Base-by-base conservation (phyloP, 192 early-diverging fungal genomes). In the Coemansia sp. region DNA sequence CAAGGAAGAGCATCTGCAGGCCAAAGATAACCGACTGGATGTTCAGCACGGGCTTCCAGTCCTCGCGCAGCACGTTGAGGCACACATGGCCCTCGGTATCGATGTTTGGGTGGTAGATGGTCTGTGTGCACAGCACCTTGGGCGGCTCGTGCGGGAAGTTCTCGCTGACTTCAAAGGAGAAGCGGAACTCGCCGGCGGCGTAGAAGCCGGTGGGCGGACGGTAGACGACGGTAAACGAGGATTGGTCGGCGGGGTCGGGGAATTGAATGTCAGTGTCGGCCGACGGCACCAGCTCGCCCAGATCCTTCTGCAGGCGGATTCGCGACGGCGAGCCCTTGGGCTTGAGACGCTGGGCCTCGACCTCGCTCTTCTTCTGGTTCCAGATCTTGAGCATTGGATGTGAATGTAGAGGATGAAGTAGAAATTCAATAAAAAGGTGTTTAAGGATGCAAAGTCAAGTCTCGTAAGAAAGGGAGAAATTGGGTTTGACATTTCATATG, bases 41-140 rank as follows among this genome's bases (percentile, higher is more conserved):
- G 64, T 90, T 94, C 50, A 97, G 82, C n/a, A 96, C 96, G 3
- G 96, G 96, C 65, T 94, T 95, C 96, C 96, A 98, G 73, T 98
- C 94, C 69, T 98, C 95, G 57, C 96, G 87, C 61, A 98, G 78
- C 58, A 98, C 92, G 73, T 97, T 97, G 24, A 98, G 79, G 62
- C 96, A 98, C 33, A 98, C 89, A 43, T 97, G 94, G 42, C 96
- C 96, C 49, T 94, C 91, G 8, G 93, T 78, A 63, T 98, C 93
- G 68, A 98, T 96, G 72, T 98, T 98, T 11, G 96, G 96, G 73
- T 98, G 96, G 75, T 93, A 98, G 49, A 98, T 94, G 80, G 89
- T 79, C 74, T 94, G 89, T 46, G 83, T 79, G 67, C 93, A 95
- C 38, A 83, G 81, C 30, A 98, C 93, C 69, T 92, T 93, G 66